Percentiles rank a stretch among this genome's conserved stretches.
These are phyloP conservation scores for Panaeolus cyanescens DNA, from an alignment of 768 basidiomycete species.

Conservation along the genomic window DNA sequence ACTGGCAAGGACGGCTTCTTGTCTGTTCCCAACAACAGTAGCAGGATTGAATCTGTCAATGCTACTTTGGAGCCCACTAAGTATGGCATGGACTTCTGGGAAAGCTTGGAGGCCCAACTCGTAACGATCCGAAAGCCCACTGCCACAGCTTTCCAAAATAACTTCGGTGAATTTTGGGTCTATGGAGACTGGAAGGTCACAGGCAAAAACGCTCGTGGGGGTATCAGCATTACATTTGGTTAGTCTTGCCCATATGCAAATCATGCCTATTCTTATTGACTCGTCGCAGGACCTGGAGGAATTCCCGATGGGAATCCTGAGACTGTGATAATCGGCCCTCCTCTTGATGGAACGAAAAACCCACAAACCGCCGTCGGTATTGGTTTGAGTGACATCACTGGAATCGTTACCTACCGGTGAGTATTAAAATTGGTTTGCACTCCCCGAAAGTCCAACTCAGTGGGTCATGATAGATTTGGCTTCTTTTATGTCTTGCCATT, in stretches of 20 bases:
- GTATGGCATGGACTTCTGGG: conserved; percentile 67
- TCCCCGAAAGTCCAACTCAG: neutral
- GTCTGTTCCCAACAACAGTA: conserved; percentile 55
- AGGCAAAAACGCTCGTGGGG: conserved; percentile 57
- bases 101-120: conserved; percentile 59
- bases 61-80: conserved; percentile 48
- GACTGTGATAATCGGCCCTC: conserved; percentile 51
- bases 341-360: conserved; percentile 54
- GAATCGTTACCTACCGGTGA: conserved; percentile 56
- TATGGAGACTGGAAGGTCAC: conserved; percentile 57
- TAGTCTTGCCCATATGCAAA: conserved; percentile 8
- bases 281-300: conserved; percentile 40
- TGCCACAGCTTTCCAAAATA: conserved; percentile 51
- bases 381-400: conserved; percentile 50
- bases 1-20: conserved; percentile 55
- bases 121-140: conserved; percentile 52
- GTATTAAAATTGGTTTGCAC: conserved; percentile 12
- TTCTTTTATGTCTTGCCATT: conserved; percentile 60
- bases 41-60: conserved; percentile 45
- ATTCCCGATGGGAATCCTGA: conserved; percentile 64
- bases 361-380: conserved; percentile 50
- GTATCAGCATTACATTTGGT: conserved; percentile 53
- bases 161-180: conserved; percentile 60
- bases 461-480: conserved; percentile 35
- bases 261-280: neutral